phyloP scores from a whole-genome alignment of 208 protist species.

The Trypanosoma caninum region DNA sequence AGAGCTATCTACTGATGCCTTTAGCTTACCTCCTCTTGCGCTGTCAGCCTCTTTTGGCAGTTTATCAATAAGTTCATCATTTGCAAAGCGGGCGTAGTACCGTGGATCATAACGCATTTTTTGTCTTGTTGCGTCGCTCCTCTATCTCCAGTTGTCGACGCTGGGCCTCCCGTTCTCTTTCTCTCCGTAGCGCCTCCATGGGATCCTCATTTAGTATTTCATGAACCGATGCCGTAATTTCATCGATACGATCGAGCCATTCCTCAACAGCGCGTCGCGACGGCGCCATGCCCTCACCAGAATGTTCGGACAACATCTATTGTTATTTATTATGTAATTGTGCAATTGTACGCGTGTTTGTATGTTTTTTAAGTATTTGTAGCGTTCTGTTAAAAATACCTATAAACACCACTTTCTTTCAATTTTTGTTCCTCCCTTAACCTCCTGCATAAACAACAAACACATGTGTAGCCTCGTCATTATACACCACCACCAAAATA shows the following conservation, averaged over 20 bases:
- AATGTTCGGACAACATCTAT: conserved; percentile 1
- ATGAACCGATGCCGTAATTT: conserved; percentile 30
- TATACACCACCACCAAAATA: too few relatives aligned
- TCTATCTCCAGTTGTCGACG: conserved; percentile 1
- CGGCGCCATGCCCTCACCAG: conserved; percentile 5
- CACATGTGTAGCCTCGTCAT: too few relatives aligned
- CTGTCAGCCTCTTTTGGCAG: conserved; percentile 29
- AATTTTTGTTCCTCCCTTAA: too few relatives aligned
- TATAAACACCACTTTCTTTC: too few relatives aligned
- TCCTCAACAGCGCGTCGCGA: conserved; percentile 27
- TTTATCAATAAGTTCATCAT: conserved; percentile 42
- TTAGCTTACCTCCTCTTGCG: background rate
- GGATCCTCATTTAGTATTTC: conserved; percentile 44
- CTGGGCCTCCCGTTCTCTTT: conserved; percentile 22
- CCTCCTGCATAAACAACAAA: too few relatives aligned
- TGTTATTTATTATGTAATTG: too few relatives aligned
- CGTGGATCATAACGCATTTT: conserved; percentile 46
- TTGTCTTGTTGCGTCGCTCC: conserved; percentile 19
- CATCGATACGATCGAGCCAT: conserved; percentile 37
- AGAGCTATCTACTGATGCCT: background rate
- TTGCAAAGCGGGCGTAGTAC: conserved; percentile 41
- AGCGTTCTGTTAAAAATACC: too few relatives aligned
- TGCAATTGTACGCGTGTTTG: conserved; percentile 6
- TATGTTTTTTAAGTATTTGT: too few relatives aligned
- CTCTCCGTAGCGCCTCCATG: conserved; percentile 18